These are phyloP conservation scores for Micromonas commoda DNA, from an alignment of 139 green algal genomes.

Conservation along the genomic window DNA sequence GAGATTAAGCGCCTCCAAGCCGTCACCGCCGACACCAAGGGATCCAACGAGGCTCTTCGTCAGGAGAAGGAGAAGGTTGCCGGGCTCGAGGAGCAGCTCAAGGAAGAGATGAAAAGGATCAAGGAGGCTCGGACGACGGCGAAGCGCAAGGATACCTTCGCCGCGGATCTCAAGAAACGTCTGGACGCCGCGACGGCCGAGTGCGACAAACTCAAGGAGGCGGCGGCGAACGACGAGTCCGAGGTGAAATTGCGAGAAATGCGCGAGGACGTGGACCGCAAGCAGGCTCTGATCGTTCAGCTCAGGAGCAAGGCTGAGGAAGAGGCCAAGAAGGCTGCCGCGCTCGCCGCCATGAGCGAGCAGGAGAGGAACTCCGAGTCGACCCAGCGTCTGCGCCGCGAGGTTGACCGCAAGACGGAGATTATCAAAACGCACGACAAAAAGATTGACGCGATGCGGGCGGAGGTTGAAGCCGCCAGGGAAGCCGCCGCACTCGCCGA, in stretches of 20 bases:
- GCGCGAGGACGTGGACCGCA: not conserved
- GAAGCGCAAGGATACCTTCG: not conserved
- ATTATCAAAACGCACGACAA: not conserved
- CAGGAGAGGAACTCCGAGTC: not conserved
- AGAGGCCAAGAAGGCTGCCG: not conserved
- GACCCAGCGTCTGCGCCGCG: not conserved
- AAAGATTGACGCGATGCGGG: not conserved
- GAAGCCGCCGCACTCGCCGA: too few species aligned
- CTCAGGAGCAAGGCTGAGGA: too few species aligned
- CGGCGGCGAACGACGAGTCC: not conserved
- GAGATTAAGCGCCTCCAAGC: not conserved
- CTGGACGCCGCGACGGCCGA: not conserved
- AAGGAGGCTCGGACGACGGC: not conserved
- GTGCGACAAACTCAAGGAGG: not conserved
- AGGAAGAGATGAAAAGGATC: too few species aligned
- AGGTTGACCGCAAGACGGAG: not conserved
- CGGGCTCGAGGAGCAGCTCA: not conserved
- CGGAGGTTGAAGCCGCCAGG: too few species aligned
- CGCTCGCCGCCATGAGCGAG: not conserved
- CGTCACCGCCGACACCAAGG: not conserved
- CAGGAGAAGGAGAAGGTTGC: not conserved
- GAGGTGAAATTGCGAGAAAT: not conserved
- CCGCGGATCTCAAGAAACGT: not conserved
- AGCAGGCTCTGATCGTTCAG: too few species aligned
- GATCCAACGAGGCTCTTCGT: not conserved